Conservation (phyloP, 345 rosid species). For the Eutrema yunnanense region DNA sequence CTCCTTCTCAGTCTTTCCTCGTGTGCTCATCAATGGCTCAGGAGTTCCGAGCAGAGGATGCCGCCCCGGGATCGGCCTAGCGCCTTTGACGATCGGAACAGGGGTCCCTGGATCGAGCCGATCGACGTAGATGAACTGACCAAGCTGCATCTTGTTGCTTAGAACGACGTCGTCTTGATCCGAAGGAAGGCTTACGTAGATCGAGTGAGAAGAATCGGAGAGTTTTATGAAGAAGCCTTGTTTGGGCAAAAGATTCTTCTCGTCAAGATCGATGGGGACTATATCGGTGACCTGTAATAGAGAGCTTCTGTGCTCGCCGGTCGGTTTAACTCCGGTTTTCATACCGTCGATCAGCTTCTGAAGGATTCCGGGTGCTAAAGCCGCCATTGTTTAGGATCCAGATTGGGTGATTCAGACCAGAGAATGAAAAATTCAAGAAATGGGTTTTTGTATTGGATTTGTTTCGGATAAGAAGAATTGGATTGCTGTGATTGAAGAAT, state of each 20-base stretch:
- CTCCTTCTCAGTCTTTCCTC: constrained; percentile 45
- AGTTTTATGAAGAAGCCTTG: constrained; percentile 92
- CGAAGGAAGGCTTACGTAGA: constrained; percentile 82
- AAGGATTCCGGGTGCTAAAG: constrained; percentile 75
- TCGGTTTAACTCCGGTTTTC: constrained; percentile 81
- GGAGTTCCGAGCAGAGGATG: constrained; percentile 90
- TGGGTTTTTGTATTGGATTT: background rate
- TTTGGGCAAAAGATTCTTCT: constrained; percentile 78
- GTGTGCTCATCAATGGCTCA: constrained; percentile 69
- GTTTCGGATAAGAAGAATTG: background rate
- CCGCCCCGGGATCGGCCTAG: constrained; percentile 85
- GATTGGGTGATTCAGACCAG: background rate
- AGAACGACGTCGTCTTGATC: constrained; percentile 78
- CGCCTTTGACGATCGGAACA: constrained; percentile 75
- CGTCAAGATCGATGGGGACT: constrained; percentile 93
- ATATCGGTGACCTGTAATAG: constrained; percentile 88
- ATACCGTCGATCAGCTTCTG: constrained; percentile 73
- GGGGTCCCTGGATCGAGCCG: constrained; percentile 88
- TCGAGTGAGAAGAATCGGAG: constrained; percentile 88
- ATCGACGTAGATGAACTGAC: constrained; percentile 87
- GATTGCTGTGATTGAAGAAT: background rate
- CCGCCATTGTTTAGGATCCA: constrained; percentile 44
- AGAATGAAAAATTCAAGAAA: background rate
- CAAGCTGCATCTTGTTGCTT: constrained; percentile 89
- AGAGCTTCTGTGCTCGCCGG: constrained; percentile 83